phyloP scores from a whole-genome alignment of 768 basidiomycete genomes.

The Rhodotorula kratochvilovae region DNA sequence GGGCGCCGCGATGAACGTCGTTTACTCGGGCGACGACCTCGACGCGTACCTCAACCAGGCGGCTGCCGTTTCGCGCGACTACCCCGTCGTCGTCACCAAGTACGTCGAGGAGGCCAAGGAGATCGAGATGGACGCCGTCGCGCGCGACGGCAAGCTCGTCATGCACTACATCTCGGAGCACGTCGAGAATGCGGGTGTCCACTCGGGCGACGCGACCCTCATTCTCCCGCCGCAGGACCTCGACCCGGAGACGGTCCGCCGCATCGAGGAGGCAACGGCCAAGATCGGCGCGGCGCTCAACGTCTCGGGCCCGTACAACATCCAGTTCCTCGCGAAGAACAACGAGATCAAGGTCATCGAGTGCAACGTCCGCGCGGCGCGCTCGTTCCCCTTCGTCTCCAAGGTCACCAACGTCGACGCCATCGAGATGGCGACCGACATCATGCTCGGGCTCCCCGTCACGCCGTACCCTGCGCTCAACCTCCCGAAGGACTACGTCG shows the following conservation, averaged over 20 bases:
- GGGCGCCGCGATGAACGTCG: conserved; percentile 99
- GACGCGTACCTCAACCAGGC: conserved; percentile 89
- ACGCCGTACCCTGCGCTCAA: conserved; percentile 84
- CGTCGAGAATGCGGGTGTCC: conserved; percentile 97
- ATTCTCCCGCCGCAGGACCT: conserved; percentile 98
- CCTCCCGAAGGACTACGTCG: conserved; percentile 88
- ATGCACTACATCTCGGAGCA: conserved; percentile 99
- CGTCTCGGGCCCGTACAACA: conserved; percentile 97
- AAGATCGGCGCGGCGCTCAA: conserved; percentile 98
- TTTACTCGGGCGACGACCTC: conserved; percentile 85
- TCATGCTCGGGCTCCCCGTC: conserved; percentile 87
- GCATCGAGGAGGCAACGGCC: conserved; percentile 91
- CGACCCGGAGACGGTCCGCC: conserved; percentile 90
- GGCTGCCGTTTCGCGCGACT: conserved; percentile 88
- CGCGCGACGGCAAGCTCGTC: conserved; percentile 92
- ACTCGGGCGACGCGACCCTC: conserved; percentile 96
- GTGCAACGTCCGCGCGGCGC: conserved; percentile 93
- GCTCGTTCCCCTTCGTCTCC: conserved; percentile 98
- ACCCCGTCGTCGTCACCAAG: conserved; percentile 97
- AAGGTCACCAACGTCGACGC: conserved; percentile 97
- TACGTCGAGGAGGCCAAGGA: conserved; percentile 99
- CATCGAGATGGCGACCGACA: conserved; percentile 98
- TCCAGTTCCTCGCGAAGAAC: conserved; percentile 99
- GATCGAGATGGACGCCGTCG: conserved; percentile 99
- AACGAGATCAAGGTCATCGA: conserved; percentile 99